Evolutionary conservation across 768 basidiomycete species (phyloP).

Genomic region (Phanerodontia chrysosporium): DNA sequence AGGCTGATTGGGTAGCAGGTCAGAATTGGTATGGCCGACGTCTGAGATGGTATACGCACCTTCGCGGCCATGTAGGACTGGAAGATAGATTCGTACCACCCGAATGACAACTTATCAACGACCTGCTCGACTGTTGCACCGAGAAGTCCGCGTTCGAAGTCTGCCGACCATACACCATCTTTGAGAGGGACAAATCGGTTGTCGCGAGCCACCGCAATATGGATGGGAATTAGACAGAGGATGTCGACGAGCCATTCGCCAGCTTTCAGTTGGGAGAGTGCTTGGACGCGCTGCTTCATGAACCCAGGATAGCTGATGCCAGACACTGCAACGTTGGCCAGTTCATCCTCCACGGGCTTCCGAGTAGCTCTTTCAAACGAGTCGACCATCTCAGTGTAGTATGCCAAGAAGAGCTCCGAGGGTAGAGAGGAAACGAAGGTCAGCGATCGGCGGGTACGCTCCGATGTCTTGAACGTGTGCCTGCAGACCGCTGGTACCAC

Average conservation of each 20-base stretch:
- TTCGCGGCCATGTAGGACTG: slow-evolving; percentile 58
- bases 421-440: slow-evolving; percentile 40
- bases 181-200: slow-evolving; percentile 61
- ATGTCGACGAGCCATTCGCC: slow-evolving; percentile 65
- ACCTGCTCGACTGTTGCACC: slow-evolving; percentile 58
- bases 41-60: slow-evolving; percentile 28
- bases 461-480: slow-evolving; percentile 35
- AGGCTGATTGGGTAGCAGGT: slow-evolving; percentile 34
- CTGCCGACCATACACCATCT: slow-evolving; percentile 48
- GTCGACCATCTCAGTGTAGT: slow-evolving; percentile 43
- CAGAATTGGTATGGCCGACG: not conserved
- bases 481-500: slow-evolving; percentile 49
- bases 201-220: slow-evolving; percentile 54
- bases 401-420: slow-evolving; percentile 31
- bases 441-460: slow-evolving; percentile 32
- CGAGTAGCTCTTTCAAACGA: slow-evolving; percentile 45
- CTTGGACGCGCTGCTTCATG: slow-evolving; percentile 7
- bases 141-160: slow-evolving; percentile 47
- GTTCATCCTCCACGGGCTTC: slow-evolving; percentile 46
- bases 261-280: slow-evolving; percentile 36
- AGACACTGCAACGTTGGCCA: slow-evolving; percentile 35
- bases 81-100: slow-evolving; percentile 64
- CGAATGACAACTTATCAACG: slow-evolving; percentile 51
- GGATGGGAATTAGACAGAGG: slow-evolving; percentile 60
- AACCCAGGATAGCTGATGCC: slow-evolving; percentile 29